Evolutionary conservation across 148 eudicot genomes (phyloP), one percentile per base, ranked within the genome.

Genomic region (Silene conica): DNA sequence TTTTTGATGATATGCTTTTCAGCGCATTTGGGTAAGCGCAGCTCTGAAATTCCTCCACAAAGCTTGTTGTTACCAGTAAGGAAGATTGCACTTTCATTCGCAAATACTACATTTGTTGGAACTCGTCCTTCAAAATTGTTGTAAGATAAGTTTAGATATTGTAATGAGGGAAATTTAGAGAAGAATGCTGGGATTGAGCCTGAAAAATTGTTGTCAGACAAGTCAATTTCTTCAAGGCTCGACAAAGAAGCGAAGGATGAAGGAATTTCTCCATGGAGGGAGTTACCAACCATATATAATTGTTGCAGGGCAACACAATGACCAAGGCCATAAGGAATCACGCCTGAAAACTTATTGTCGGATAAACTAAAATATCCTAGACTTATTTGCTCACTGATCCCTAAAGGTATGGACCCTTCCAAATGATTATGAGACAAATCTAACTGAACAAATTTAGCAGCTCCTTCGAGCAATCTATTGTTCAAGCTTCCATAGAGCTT

Each of bases 121-220:
- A 81, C 79, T 21, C 67, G 57, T n/a, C 86, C 86, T 54, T 82
- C 80, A 1, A 86, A 64, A 67, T 56, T 8, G 21, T 86, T 86
- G 66, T 74, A 61, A 0, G 89, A 79, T 4, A 83, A 52, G 54
- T 80, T 75, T 22, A 83, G 50, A 64, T 57, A 70, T 8, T 48
- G 14, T 48, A 23, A 5, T 8, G 83, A 48, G n/a, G 25, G 34
- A 62, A 80, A 68, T 18, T 31, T 14, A 10, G 63, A 55, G 25
- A 71, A 56, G 25, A 55, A 71, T 0, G 11, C 62, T 11, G 83
- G 83, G 7, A 81, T 52, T 14, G 31, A 57, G 1, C 83, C 83
- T 52, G 71, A 46, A 14, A 81, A 8, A 54, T 73, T 15, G 41
- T 81, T 73, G 15, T 46, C 52, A 12, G 80, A 80, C 5, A 80